A percentile compares a stretch with the other conserved stretches of the same genome.
phyloP scores from a whole-genome alignment of 1,284 basidiomycete genomes.

The Bjerkandera adusta region DNA sequence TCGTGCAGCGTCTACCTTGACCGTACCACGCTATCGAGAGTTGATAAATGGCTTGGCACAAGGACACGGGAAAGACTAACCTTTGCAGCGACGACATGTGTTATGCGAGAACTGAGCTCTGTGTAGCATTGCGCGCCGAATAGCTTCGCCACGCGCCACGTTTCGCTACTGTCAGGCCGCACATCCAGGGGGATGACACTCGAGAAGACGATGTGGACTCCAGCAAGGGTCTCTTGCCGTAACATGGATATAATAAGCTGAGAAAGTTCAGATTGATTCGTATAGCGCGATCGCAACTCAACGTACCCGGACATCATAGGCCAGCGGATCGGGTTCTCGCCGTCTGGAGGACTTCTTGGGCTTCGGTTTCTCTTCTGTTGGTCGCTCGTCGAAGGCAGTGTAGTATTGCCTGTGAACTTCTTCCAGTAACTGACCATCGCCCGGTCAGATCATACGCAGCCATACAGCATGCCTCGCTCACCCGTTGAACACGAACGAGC shows the following conservation, averaged over 20 bases:
- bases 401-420: conserved; percentile 81
- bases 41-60: background rate
- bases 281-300: background rate
- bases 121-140: conserved; percentile 86
- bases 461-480: conserved; percentile 33
- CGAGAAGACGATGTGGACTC: conserved; percentile 86
- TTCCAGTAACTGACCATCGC: conserved; percentile 66
- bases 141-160: conserved; percentile 84
- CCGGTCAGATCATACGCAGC: background rate
- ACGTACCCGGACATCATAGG: conserved; percentile 65
- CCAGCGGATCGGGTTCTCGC: conserved; percentile 25
- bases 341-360: conserved; percentile 26
- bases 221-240: conserved; percentile 73
- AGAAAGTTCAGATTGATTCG: background rate
- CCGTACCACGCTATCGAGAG: conserved; percentile 69
- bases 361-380: conserved; percentile 35
- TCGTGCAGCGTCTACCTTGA: conserved; percentile 84
- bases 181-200: conserved; percentile 90
- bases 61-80: conserved; percentile 32
- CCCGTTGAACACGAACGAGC: conserved; percentile 72
- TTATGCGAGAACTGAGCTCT: conserved; percentile 67
- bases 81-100: conserved; percentile 91
- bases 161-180: conserved; percentile 76
- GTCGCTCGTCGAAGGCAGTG: conserved; percentile 47
- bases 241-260: conserved; percentile 76